Percentiles rank a stretch among this genome's conserved stretches.
Evolutionary conservation across 352 stramenopile species (phyloP).

Genomic region (Phytophthora quininea): DNA sequence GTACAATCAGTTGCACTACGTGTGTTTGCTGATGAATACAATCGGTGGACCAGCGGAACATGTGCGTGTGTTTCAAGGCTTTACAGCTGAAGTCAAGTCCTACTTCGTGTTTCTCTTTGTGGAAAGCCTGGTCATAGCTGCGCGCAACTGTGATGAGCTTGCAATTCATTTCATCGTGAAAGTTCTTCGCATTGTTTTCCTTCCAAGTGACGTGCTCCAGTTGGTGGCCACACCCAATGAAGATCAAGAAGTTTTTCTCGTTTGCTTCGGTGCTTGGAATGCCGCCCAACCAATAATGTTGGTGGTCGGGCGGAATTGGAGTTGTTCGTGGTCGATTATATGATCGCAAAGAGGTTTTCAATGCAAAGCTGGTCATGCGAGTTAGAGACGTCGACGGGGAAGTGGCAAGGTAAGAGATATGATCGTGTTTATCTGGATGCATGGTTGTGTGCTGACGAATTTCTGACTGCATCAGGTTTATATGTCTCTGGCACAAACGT

Average conservation of each 20-base stretch:
- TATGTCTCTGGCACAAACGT: conserved; percentile 34
- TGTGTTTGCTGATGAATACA: conserved; percentile 46
- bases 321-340: conserved; percentile 42
- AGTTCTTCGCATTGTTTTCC: conserved; percentile 25
- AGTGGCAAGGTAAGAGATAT: conserved; percentile 18
- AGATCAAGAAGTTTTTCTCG: conserved; percentile 37
- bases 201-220: conserved; percentile 15
- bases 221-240: conserved; percentile 27
- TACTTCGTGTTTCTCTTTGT: conserved; percentile 28
- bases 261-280: conserved; percentile 20
- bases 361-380: conserved; percentile 21
- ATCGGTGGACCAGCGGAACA: conserved; percentile 24
- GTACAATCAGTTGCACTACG: conserved; percentile 42
- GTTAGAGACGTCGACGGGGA: conserved; percentile 11
- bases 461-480: conserved; percentile 15
- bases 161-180: conserved; percentile 24
- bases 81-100: conserved; percentile 20
- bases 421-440: not conserved
- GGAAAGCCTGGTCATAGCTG: conserved; percentile 18
- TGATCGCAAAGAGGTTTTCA: conserved; percentile 32
- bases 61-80: conserved; percentile 17
- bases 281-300: not conserved
- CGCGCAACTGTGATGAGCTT: conserved; percentile 10
- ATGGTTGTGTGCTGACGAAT: conserved; percentile 8
- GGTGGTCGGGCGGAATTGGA: conserved; percentile 29